Evolutionary conservation across 345 rosid species (phyloP).

Genomic region (Euphorbia pulcherrima): DNA sequence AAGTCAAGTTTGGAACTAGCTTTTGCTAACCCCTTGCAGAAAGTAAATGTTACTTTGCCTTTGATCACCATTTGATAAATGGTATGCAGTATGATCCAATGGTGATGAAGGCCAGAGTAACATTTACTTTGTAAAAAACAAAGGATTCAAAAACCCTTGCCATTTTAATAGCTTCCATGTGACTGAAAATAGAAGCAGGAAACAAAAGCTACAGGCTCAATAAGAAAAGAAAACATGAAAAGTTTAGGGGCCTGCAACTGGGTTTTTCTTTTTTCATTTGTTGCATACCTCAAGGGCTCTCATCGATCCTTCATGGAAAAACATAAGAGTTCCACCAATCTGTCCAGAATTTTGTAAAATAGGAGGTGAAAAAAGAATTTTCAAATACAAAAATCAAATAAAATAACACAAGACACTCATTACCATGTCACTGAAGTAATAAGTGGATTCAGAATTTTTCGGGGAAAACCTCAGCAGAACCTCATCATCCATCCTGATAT

Average conservation of each 20-base stretch:
- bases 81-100: no score
- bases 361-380: neutral
- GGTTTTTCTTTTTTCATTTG: constrained; percentile 2
- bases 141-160: no score
- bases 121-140: neutral
- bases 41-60: no score
- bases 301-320: constrained; percentile 81
- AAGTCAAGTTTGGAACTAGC: neutral
- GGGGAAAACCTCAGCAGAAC: constrained; percentile 91
- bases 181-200: neutral
- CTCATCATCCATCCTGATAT: constrained; percentile 87
- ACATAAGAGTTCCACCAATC: constrained; percentile 97
- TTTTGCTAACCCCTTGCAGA: no score
- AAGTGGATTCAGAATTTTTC: constrained; percentile 78
- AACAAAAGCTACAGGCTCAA: constrained; percentile 1
- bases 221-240: neutral
- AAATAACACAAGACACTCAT: constrained; percentile 9
- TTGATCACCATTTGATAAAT: no score
- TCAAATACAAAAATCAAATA: constrained; percentile 3
- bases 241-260: neutral
- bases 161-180: neutral
- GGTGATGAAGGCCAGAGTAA: no score
- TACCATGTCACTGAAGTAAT: constrained; percentile 95
- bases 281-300: constrained; percentile 88
- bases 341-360: constrained; percentile 30